Evolutionary conservation across 192 early-diverging fungal species (phyloP).

Genomic region (Podila clonocystis): DNA sequence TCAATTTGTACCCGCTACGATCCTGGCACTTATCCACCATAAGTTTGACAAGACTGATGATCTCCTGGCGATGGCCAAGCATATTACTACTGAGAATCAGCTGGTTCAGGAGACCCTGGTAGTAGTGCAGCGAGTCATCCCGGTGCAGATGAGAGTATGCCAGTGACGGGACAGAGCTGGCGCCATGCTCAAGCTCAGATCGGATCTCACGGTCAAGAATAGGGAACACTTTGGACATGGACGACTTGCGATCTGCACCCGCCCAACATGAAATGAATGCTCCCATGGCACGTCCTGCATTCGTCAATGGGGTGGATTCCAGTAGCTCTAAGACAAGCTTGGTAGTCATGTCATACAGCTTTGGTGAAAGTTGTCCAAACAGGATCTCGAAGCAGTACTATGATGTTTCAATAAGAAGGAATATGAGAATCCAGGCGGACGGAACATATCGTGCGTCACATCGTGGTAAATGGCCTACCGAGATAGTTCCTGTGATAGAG

Average conservation of each 20-base stretch:
- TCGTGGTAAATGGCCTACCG: conserved; percentile 2
- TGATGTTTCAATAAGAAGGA: neutral
- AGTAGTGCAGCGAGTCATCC: conserved; percentile 82
- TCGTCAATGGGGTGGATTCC: conserved; percentile 66
- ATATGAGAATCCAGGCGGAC: neutral
- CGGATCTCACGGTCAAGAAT: conserved; percentile 65
- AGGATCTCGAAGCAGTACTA: conserved; percentile 75
- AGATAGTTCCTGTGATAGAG: conserved; percentile 32
- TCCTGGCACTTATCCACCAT: conserved; percentile 67
- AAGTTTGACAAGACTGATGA: conserved; percentile 55
- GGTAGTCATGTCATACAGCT: conserved; percentile 70
- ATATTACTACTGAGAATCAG: conserved; percentile 60
- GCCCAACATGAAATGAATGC: conserved; percentile 38
- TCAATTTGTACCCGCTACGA: conserved; percentile 76
- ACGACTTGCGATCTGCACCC: conserved; percentile 49
- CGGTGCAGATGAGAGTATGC: conserved; percentile 54
- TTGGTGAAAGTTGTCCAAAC: conserved; percentile 73
- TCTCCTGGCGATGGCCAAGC: conserved; percentile 59
- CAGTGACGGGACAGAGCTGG: conserved; percentile 60
- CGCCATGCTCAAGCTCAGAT: conserved; percentile 73
- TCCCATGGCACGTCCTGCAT: conserved; percentile 75
- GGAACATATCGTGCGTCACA: neutral
- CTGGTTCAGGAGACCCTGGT: conserved; percentile 73
- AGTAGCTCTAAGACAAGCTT: conserved; percentile 69
- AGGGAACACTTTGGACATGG: conserved; percentile 67